Evolutionary conservation across 2,329 filamentous ascomycete species (phyloP), one percentile per base, ranked within the genome.

Genomic region (Hypoxylon sp.): DNA sequence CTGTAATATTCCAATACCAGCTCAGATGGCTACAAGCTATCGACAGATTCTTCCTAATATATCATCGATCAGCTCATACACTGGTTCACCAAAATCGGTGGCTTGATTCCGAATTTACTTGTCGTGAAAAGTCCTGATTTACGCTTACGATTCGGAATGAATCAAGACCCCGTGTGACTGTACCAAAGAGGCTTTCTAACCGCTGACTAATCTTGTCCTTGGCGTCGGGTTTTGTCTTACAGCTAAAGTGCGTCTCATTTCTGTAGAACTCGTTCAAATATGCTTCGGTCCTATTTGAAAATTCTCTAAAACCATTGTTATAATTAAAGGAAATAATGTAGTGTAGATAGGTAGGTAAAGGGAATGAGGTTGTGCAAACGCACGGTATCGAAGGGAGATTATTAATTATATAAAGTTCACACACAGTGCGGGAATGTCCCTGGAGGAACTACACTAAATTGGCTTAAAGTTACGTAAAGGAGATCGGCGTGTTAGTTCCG

Each of bases 401-500:
- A n/a, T n/a, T n/a, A n/a, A n/a, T n/a, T n/a, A n/a, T n/a, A n/a
- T n/a, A n/a, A 16, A 36, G 32, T 36, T n/a, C 14, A 9, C 14
- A 36, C 14, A 6, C 28, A 16, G 36, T n/a, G 11, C 36, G 16
- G 16, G 36, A 18, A 20, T 18, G 36, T 40, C 18, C 36, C 36
- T 40, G 16, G 36, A 40, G 16, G n/a, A n/a, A n/a, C n/a, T 18
- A 8, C 8, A 40, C 36, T 40, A 40, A 40, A 40, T 40, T 40
- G 20, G 36, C 16, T 40, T 20, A 40, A 20, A 20, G 16, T 56
- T 56, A 56, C 42, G 52, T 56, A 56, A 51, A 14, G 30, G 14
- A 44, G 49, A 60, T 53, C 57, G 40, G 38, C 48, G 48, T 48
- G 14, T 42, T 54, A 44, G 50, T 54, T 45, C 44, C 24, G 55